A percentile compares a stretch with the other conserved stretches of the same genome.
Conservation (phyloP, 2,329 filamentous ascomycete genomes). For the Trichophyton schoenleinii region DNA sequence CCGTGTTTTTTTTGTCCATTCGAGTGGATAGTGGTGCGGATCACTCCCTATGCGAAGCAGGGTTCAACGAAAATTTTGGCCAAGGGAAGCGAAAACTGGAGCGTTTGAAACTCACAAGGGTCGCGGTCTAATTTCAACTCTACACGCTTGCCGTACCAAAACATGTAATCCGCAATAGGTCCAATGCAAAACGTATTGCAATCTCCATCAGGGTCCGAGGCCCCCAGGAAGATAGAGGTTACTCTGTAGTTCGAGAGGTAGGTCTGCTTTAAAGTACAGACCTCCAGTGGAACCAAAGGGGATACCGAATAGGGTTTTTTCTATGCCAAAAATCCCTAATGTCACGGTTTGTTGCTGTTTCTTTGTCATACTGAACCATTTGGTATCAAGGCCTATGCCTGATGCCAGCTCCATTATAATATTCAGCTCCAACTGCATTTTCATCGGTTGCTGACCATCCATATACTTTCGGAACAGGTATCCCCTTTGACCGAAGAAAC, state of each 20-base stretch:
- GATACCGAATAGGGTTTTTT: conserved; percentile 14
- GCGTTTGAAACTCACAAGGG: conserved; percentile 16
- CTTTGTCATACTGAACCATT: conserved; percentile 15
- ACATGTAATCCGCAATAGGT: conserved; percentile 18
- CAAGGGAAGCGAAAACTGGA: background rate
- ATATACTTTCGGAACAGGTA: conserved; percentile 25
- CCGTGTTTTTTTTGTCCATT: conserved; percentile 14
- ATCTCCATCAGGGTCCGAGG: conserved; percentile 2
- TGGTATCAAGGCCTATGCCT: conserved; percentile 13
- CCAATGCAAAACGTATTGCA: conserved; percentile 14
- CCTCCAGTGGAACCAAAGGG: conserved; percentile 16
- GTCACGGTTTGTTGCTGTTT: conserved; percentile 11
- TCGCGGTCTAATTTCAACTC: conserved; percentile 15
- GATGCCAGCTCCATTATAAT: conserved; percentile 17
- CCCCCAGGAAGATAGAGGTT: conserved; percentile 8
- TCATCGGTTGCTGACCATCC: conserved; percentile 15
- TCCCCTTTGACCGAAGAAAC: conserved; percentile 18
- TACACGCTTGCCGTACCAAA: conserved; percentile 17
- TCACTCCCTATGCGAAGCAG: conserved; percentile 2
- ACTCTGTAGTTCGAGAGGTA: conserved; percentile 7
- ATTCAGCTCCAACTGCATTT: conserved; percentile 18
- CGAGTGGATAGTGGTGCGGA: conserved; percentile 12
- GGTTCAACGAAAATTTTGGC: background rate
- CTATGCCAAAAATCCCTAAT: conserved; percentile 15
- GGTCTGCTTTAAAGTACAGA: conserved; percentile 16